Percentiles rank a stretch among this genome's conserved stretches.
Conservation (phyloP, 2,329 filamentous ascomycete species). For the Graphiopsis chlorocephala region DNA sequence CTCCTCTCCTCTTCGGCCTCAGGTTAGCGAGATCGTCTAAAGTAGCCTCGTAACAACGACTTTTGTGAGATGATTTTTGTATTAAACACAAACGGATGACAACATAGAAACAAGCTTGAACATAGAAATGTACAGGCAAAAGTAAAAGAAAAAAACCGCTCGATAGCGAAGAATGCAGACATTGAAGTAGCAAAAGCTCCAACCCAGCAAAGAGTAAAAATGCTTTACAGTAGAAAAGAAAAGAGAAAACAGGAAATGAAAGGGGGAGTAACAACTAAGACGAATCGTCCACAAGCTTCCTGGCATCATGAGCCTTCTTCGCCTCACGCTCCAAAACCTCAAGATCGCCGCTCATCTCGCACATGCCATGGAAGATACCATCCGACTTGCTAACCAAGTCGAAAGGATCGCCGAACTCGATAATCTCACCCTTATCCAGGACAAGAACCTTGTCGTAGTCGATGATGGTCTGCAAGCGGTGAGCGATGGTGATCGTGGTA, state of each 20-base stretch:
- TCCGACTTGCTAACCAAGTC: constrained; percentile 70
- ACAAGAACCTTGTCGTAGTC: constrained; percentile 98
- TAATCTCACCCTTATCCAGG: constrained; percentile 79
- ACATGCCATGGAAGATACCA: constrained; percentile 66
- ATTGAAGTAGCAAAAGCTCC: neutral
- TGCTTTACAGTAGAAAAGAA: neutral
- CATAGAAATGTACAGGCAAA: neutral
- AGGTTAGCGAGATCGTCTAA: neutral
- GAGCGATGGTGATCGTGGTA: constrained; percentile 95
- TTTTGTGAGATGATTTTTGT: neutral
- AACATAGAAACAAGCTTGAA: neutral
- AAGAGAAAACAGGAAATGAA: neutral
- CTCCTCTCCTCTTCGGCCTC: neutral
- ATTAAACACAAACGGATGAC: neutral
- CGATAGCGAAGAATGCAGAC: neutral
- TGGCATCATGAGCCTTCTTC: constrained; percentile 47
- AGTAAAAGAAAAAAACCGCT: neutral
- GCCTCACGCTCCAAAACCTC: constrained; percentile 57
- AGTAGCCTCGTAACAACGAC: neutral
- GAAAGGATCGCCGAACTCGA: constrained; percentile 89
- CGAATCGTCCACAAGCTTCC: constrained; percentile 39
- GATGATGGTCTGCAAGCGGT: constrained; percentile 91
- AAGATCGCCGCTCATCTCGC: constrained; percentile 64
- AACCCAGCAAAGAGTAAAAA: neutral
- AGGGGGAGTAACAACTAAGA: neutral